phyloP scores from a whole-genome alignment of 495 filamentous ascomycete genomes.

The Halenospora varia region DNA sequence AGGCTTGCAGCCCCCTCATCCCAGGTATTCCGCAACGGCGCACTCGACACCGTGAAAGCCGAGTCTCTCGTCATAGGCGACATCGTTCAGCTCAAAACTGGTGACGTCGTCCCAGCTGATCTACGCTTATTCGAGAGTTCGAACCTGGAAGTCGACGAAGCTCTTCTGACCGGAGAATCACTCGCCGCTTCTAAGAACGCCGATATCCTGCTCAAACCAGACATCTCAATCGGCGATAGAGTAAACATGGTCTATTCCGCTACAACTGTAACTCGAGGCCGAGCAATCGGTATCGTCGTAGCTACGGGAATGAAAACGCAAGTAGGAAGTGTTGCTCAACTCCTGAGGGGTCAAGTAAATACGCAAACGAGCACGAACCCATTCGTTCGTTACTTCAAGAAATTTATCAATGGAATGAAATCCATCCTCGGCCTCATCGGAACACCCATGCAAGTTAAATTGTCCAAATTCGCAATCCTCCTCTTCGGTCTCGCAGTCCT shows the following conservation, averaged over 20 bases:
- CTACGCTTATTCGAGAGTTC: conserved; percentile 60
- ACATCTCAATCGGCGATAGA: conserved; percentile 63
- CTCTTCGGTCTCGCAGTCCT: conserved; percentile 67
- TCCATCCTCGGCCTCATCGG: conserved; percentile 62
- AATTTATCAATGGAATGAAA: conserved; percentile 33
- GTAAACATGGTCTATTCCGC: conserved; percentile 69
- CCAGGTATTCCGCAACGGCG: conserved; percentile 58
- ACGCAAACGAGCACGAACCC: conserved; percentile 24
- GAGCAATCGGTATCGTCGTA: conserved; percentile 64
- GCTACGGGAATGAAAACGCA: conserved; percentile 70
- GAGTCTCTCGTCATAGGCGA: conserved; percentile 65
- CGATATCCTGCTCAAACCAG: conserved; percentile 29
- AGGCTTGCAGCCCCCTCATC: conserved; percentile 65
- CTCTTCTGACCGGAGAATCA: conserved; percentile 72
- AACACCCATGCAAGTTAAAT: conserved; percentile 63
- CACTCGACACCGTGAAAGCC: conserved; percentile 52
- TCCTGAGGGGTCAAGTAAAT: conserved; percentile 35
- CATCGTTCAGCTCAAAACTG: conserved; percentile 62
- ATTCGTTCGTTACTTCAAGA: conserved; percentile 29
- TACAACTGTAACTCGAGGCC: conserved; percentile 67
- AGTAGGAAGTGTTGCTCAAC: conserved; percentile 64
- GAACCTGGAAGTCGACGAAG: conserved; percentile 72
- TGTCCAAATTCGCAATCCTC: conserved; percentile 65
- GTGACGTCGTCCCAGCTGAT: conserved; percentile 71
- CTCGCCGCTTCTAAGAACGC: conserved; percentile 63